phyloP scores from a whole-genome alignment of 495 filamentous ascomycete species.

The Annulohypoxylon nitens region DNA sequence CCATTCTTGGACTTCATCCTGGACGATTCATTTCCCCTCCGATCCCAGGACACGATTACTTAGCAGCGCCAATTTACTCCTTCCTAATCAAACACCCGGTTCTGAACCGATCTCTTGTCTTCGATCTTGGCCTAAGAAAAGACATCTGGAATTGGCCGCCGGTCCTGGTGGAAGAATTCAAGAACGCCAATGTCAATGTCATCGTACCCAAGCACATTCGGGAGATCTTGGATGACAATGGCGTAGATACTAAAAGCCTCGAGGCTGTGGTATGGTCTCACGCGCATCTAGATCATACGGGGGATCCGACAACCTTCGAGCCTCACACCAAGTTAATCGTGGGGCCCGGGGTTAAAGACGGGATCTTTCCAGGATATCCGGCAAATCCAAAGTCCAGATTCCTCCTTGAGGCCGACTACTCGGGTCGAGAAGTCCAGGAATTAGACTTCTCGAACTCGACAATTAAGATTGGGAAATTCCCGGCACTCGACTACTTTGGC shows the following conservation, averaged over 20 bases:
- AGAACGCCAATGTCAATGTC: constrained; percentile 45
- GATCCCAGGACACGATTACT: constrained; percentile 57
- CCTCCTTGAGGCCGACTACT: constrained; percentile 62
- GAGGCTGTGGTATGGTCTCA: constrained; percentile 73
- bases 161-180: constrained; percentile 41
- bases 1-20: constrained; percentile 52
- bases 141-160: constrained; percentile 63
- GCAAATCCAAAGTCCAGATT: constrained; percentile 55
- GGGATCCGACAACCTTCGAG: constrained; percentile 66
- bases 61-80: constrained; percentile 62
- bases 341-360: constrained; percentile 67
- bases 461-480: constrained; percentile 62
- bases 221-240: constrained; percentile 64
- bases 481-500: constrained; percentile 71
- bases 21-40: constrained; percentile 57
- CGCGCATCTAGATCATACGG: constrained; percentile 72
- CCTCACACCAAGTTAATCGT: constrained; percentile 65
- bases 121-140: constrained; percentile 70
- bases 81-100: constrained; percentile 68
- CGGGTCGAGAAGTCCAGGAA: constrained; percentile 58
- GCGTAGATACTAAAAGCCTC: constrained; percentile 60
- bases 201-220: constrained; percentile 61
- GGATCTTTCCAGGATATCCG: constrained; percentile 65
- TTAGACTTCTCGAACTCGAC: constrained; percentile 55
- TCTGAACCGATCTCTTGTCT: constrained; percentile 62